A percentile compares a stretch with the other conserved stretches of the same genome.
These are phyloP conservation scores for Thamnidium elegans DNA, from an alignment of 192 early-diverging fungal species.

Conservation along the genomic window DNA sequence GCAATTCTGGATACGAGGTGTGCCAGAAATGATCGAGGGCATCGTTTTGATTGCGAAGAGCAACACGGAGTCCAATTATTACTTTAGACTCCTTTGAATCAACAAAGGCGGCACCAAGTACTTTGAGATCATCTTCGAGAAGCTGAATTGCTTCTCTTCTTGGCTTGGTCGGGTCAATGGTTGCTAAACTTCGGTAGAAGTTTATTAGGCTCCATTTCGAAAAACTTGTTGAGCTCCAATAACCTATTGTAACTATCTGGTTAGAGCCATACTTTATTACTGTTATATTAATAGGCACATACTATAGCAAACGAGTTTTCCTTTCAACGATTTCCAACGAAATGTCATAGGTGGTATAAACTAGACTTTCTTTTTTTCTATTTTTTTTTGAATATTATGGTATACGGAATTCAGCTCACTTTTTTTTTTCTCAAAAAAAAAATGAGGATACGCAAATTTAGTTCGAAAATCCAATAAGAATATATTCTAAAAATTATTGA, in stretches of 20 bases:
- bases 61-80: slow-evolving; percentile 13
- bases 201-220: slow-evolving; percentile 18
- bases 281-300: slow-evolving; percentile 14
- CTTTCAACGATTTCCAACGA: slow-evolving; percentile 16
- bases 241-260: slow-evolving; percentile 14
- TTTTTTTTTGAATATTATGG: too few species aligned
- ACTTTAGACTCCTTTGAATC: slow-evolving; percentile 17
- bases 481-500: too few species aligned
- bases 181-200: slow-evolving; percentile 15
- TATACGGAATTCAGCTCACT: too few species aligned
- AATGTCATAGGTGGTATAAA: slow-evolving; percentile 11
- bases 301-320: slow-evolving; percentile 16
- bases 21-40: slow-evolving; percentile 17
- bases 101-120: slow-evolving; percentile 18
- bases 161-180: slow-evolving; percentile 16
- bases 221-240: slow-evolving; percentile 16
- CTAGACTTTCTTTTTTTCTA: not conserved
- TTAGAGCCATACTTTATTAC: slow-evolving; percentile 15
- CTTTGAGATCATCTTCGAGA: slow-evolving; percentile 16
- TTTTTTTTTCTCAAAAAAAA: too few species aligned
- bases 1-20: slow-evolving; percentile 15
- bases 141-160: slow-evolving; percentile 15
- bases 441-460: too few species aligned
- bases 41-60: slow-evolving; percentile 16
- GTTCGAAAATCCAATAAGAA: too few species aligned